A percentile compares a stretch with the other conserved stretches of the same genome.
Evolutionary conservation across 495 filamentous ascomycete species (phyloP).

Genomic region (Astrocystis sublimbata): DNA sequence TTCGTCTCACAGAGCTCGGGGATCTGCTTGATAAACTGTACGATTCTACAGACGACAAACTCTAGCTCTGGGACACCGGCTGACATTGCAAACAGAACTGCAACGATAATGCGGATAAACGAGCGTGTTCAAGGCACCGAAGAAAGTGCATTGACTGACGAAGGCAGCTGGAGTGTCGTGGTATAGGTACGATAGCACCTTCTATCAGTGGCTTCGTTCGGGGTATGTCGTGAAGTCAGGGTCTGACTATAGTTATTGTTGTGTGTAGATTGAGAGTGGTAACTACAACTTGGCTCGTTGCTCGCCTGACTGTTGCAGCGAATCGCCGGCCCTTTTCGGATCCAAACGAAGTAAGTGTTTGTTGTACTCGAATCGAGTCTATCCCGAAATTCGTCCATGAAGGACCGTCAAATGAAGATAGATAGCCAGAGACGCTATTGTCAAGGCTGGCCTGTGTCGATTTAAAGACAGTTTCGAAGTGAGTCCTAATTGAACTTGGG

Average conservation of each 20-base stretch:
- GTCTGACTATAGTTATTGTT: background rate
- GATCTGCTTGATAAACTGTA: conserved; percentile 32
- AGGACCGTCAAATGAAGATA: too few relatives aligned
- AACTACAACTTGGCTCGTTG: background rate
- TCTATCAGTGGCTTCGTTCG: background rate
- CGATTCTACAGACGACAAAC: conserved; percentile 26
- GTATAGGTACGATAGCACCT: background rate
- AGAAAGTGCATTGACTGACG: background rate
- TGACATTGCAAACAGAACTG: background rate
- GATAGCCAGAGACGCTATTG: background rate
- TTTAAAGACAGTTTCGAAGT: too few relatives aligned
- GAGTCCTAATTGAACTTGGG: too few relatives aligned
- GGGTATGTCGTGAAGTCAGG: background rate
- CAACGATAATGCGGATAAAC: background rate
- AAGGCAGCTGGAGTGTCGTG: background rate
- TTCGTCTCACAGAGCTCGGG: conserved; percentile 25
- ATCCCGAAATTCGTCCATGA: too few relatives aligned
- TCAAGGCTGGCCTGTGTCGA: background rate
- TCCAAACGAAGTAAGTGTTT: too few relatives aligned
- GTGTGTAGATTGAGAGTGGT: background rate
- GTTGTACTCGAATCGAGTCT: too few relatives aligned
- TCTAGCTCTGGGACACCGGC: conserved; percentile 24
- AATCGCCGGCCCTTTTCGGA: too few relatives aligned
- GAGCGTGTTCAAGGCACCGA: background rate
- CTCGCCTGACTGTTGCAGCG: background rate